Base-by-base conservation (phyloP, 2,329 filamentous ascomycete genomes). In the Teratosphaeria gauchensis region DNA sequence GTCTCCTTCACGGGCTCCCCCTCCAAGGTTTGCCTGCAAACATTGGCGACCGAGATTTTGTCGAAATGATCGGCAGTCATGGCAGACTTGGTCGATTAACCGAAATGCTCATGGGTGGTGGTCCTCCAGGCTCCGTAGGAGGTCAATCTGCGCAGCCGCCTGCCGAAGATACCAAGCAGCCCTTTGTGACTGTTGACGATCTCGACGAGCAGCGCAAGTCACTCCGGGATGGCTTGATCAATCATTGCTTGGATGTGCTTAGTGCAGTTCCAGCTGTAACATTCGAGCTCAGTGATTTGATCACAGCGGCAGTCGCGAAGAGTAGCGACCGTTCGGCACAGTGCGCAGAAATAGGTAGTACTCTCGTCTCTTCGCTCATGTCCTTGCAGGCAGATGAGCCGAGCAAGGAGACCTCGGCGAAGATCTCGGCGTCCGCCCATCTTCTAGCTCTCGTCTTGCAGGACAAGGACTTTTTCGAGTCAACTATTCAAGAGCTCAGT, bases 341-440 rank as follows among this genome's bases (percentile, higher is more conserved):
- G 78, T 82, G 87, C 48, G 83, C 84, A 61, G 89, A 94, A 58
- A 87, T 95, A 64, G 91, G 89, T 16, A 84, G 87, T 55, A 95
- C 91, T 0, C 77, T 99, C 53, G 86, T 92, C 4, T 87, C 89
- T 67, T 95, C 91, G 0, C 77, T 99, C 12, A 87, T 95, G 54
- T 86, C 84, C 9, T 72, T 86, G 55, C 80, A 84, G 66, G 78
- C 77, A 63, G 53, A 82, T 53, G 81, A 82, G 32, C 63, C 63
- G 8, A 68, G 63, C 51, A 63, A 67, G 48, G 80, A 84, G 60
- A 77, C 82, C 64, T 81, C 82, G 51, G 82, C 83, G 67, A 92
- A 90, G 71, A 84, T 99, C 64, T 88, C 91, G 21, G 90, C 94
- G 1, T 96, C 95, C 74, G 91, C 94, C 19, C 92, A 99, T 74